Conservation (phyloP, 768 basidiomycete genomes). For the Suillus plorans region DNA sequence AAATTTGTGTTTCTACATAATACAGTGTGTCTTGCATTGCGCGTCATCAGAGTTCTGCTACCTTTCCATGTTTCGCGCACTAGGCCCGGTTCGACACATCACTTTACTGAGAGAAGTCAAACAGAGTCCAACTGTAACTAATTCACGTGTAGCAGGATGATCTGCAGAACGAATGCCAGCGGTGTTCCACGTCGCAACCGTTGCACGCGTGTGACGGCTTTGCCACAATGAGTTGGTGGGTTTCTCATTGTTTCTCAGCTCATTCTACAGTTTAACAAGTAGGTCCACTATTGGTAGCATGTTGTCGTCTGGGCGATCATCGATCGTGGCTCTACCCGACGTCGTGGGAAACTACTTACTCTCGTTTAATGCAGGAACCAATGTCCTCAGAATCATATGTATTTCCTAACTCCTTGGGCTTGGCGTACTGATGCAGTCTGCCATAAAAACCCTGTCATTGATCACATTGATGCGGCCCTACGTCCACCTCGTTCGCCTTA, state of each 20-base stretch:
- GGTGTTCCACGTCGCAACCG: not conserved
- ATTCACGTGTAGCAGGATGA: not conserved
- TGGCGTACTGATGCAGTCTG: not conserved
- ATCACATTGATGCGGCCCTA: not conserved
- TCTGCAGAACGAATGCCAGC: not conserved
- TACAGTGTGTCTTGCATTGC: not conserved
- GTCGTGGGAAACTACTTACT: not conserved
- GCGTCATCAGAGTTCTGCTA: not conserved
- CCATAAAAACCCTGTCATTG: not conserved
- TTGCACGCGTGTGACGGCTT: not conserved
- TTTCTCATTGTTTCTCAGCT: no score
- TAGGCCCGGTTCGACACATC: no score
- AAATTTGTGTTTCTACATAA: not conserved
- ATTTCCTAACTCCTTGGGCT: not conserved
- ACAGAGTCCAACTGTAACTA: no score
- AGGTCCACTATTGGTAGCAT: no score
- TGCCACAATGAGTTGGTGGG: no score
- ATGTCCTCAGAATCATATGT: slow-evolving; percentile 1
- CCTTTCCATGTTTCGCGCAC: not conserved
- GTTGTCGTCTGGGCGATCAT: not conserved
- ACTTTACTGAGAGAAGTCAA: no score
- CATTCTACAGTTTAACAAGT: not conserved
- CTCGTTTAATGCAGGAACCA: not conserved
- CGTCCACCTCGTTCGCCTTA: not conserved
- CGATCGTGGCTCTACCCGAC: not conserved